Percentiles rank a stretch among this genome's conserved stretches.
phyloP scores from a whole-genome alignment of 108 stramenopile species.

The Nitzschia palea region DNA sequence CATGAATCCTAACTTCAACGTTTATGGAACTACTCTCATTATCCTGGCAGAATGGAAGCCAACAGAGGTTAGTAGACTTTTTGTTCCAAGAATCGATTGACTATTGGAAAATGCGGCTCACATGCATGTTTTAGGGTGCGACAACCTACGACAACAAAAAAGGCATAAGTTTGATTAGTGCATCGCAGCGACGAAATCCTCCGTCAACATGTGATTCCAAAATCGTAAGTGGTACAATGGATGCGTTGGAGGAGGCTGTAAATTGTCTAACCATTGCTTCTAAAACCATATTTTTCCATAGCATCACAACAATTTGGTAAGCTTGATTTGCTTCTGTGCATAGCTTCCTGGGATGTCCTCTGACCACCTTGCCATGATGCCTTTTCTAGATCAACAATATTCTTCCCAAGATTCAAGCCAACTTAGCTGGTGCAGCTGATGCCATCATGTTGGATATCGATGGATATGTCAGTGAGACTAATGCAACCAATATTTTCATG shows the following conservation, averaged over 20 bases:
- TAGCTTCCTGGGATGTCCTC: too few species aligned
- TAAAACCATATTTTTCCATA: neutral
- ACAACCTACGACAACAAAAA: slow-evolving; percentile 89
- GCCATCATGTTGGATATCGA: slow-evolving; percentile 92
- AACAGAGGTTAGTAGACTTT: slow-evolving; percentile 57
- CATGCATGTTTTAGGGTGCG: slow-evolving; percentile 39
- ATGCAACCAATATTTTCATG: slow-evolving; percentile 94
- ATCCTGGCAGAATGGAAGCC: slow-evolving; percentile 93
- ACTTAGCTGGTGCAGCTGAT: slow-evolving; percentile 84
- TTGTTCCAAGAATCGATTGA: too few species aligned
- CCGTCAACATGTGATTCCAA: slow-evolving; percentile 86
- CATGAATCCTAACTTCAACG: slow-evolving; percentile 93
- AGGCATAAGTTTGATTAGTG: slow-evolving; percentile 84
- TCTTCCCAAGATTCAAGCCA: slow-evolving; percentile 94
- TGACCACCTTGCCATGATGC: too few species aligned
- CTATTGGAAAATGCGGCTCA: neutral
- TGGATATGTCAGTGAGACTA: slow-evolving; percentile 91
- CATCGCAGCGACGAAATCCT: slow-evolving; percentile 74
- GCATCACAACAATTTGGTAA: slow-evolving; percentile 76
- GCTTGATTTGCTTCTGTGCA: too few species aligned
- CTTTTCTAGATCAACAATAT: slow-evolving; percentile 86
- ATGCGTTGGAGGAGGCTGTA: neutral
- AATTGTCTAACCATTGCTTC: neutral
- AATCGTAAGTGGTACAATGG: slow-evolving; percentile 34
- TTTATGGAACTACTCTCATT: slow-evolving; percentile 88